Base-by-base conservation (phyloP, 1,139 yeast genomes). In the Taphrina communis region DNA sequence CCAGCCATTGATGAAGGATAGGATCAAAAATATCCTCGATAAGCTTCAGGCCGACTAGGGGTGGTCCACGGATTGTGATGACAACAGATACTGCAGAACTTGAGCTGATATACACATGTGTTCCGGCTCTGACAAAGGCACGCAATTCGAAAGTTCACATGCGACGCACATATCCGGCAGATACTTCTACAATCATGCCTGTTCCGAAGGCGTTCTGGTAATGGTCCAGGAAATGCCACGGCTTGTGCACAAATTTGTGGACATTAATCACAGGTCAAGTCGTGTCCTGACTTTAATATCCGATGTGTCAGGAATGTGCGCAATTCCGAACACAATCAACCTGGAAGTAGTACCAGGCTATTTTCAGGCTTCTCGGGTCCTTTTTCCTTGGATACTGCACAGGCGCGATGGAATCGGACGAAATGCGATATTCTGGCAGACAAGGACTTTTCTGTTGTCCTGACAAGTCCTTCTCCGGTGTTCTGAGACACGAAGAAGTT, bases 1-100 rank as follows among this genome's bases (percentile, higher is more conserved):
- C 12, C 68, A 65, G 36, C 68, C 68, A 9, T 52, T 57, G 17
- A 65, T 65, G 68, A 57, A 57, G 25, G 63, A 58, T 39, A 62
- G 68, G 31, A 65, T 65, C 25, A 50, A 65, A 46, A 58, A 58
- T 50, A 59, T 65, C 31, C 51, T 65, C 19, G 51, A 57, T 42
- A 65, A 65, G 41, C 31, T 65, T 21, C 63, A 65, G 42, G 19
- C 61, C 31, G 56, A 6, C 62, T 41, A 19, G 5, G 25, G 25
- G 3, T 25, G 25, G 3, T 2, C 1, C 4, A 1, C 25, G 25
- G 25, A 25, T 25, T 25, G 25, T 25, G 25, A 25, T 4, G 25
- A 25, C 31, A 25, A 25, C 31, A 25, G 31, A 25, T 25, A 1
- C 31, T 1, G 31, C 31, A 25, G 1, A 1, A 25, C 31, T 25